Conservation (phyloP, 345 rosid species). For the Eucalyptus urophylla region DNA sequence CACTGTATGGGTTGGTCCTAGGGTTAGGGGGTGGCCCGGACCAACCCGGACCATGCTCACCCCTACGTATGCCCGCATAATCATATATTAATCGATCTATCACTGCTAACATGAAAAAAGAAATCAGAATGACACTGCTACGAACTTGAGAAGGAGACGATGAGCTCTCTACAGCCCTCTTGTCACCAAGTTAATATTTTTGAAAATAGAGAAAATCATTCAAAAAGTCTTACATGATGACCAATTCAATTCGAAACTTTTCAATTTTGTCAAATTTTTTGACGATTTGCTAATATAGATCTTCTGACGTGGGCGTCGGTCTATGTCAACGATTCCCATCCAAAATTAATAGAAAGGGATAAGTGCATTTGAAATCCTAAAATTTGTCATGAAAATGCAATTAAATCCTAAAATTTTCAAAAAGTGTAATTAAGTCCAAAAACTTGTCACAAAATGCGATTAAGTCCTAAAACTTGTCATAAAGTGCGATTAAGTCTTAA, state of each 20-base stretch:
- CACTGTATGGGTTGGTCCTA: no score
- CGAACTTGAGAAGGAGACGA: not conserved
- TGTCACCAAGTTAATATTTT: not conserved
- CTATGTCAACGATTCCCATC: fast-evolving
- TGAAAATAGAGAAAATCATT: not conserved
- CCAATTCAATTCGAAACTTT: fast-evolving
- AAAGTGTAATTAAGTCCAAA: no score
- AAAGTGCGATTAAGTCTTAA: no score
- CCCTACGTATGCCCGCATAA: not conserved
- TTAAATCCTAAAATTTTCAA: no score
- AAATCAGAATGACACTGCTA: not conserved
- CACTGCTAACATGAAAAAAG: not conserved
- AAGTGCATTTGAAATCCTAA: no score
- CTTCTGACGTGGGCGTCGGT: fast-evolving
- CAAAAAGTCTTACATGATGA: fast-evolving
- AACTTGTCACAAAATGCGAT: no score
- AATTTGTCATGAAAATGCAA: no score
- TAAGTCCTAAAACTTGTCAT: no score
- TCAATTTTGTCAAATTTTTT: fast-evolving
- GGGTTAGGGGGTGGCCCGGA: no score
- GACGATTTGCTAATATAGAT: fast-evolving
- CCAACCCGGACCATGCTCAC: no score
- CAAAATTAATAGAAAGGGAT: fast-evolving
- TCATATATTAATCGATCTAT: not conserved
- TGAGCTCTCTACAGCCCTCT: not conserved